Base-by-base conservation (phyloP, 1,284 basidiomycete genomes). In the Termitomyces sp. region DNA sequence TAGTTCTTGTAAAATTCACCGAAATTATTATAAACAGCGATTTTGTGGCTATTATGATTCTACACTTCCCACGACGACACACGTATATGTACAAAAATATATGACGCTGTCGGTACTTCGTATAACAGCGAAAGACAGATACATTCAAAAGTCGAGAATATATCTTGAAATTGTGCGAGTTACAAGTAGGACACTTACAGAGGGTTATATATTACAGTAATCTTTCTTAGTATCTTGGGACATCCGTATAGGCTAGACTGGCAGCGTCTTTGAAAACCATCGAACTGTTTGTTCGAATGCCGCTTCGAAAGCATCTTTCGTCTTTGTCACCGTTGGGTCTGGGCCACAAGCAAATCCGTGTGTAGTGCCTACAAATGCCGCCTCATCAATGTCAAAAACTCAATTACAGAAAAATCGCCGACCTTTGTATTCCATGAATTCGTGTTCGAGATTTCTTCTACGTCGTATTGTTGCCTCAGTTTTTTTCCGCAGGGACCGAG, bases 271-370 rank as follows among this genome's bases (percentile, higher is more conserved):
- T 41, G 71, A 65, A 59, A 81, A 76, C 76, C 80, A 83, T 28
- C 66, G 62, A 12, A 77, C 71, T 3, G 72, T 73, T 55, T 78
- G 72, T 31, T 73, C 69, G 24, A 78, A 68, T 1, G 76, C 71
- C 8, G 73, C 70, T 58, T 83, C 78, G 57, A 77, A 80, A 0
- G 75, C 81, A 52, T 73, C 72, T 62, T 78, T 79, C 43, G 79
- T 71, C 17, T 74, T 70, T 21, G 75, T 73, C 36, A 76, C 64
- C 3, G 64, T 67, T 6, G 80, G 60, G 34, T 81, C 75, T 0
- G 83, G 83, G n/a, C 81, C 69, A 10, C 69, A 68, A 3, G 77
- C 81, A 57, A 83, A 84, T 0, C 83, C 83, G 58, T 86, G 83
- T 2, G 72, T 68, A 1, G 81, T 83, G 15, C 79, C 81, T 79